Evolutionary conservation across 805 yeast genomes (phyloP), one percentile per base, ranked within the genome.

Genomic region (Sugiyamaella valdiviana): DNA sequence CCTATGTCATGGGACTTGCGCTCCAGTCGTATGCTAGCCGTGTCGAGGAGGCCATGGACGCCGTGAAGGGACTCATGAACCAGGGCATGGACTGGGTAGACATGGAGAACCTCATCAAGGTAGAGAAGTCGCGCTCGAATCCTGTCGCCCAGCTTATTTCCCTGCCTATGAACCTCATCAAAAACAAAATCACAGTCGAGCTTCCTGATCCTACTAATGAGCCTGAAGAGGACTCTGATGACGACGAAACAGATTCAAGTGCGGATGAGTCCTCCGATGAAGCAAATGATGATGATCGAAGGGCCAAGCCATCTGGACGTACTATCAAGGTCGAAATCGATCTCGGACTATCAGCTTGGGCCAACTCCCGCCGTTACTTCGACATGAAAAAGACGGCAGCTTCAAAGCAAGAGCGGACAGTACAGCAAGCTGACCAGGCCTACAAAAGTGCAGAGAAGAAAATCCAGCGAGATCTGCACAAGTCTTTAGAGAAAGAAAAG

Each of bases 11-110:
- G 55, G 98, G 95, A 9, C 82, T 80, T 53, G 69, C 84, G 3
- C 80, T 91, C 23, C 83, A 85, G 52, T 68, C 74, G 35, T 74
- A 84, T 62, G 83, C 91, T 3, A 80, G 79, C 22, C 56, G 78
- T 21, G 88, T 90, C 4, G 93, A 84, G 44, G 77, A 78, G 15
- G 88, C 93, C 42, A 82, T 78, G 51, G 64, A 62, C 6, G 82
- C 85, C 2, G 85, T 91, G 3, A 83, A 82, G 50, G 68, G 71
- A 1, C 67, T 88, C 47, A 53, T 89, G 3, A 81, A 83, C 48
- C 93, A 86, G 60, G 90, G 86, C 54, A 86, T 88, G 87, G 97
- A 91, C 63, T 91, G 99, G 99, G 77, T 78, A 39, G 83, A 87
- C 51, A 90, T 90, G 53, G 96, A 85, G 61, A 79, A 81, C 53